Evolutionary conservation across 768 basidiomycete genomes (phyloP).

Genomic region (Imleria badia): DNA sequence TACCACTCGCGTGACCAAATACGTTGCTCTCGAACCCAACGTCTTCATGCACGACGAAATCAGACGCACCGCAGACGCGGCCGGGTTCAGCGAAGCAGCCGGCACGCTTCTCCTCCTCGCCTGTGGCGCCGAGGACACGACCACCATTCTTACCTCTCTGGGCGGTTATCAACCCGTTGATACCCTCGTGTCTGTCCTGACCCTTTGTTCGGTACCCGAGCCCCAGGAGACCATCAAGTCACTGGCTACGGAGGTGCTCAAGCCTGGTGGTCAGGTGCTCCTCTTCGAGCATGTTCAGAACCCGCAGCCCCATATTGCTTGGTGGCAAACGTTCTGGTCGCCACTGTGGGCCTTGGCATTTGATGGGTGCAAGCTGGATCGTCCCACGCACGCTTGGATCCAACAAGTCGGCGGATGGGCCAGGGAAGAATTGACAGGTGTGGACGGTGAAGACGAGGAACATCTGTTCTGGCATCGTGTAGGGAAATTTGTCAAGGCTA

Average conservation of each 20-base stretch:
- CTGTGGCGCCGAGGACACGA: conserved; percentile 61
- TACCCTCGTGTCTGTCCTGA: conserved; percentile 64
- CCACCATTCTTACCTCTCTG: conserved; percentile 44
- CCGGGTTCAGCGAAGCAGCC: conserved; percentile 52
- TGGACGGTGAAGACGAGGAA: conserved; percentile 55
- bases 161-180: conserved; percentile 44
- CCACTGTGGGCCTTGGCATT: conserved; percentile 62
- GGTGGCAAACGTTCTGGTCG: conserved; percentile 76
- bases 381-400: conserved; percentile 51
- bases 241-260: conserved; percentile 53
- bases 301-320: conserved; percentile 49
- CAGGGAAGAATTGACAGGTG: conserved; percentile 44
- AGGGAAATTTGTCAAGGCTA: conserved; percentile 55
- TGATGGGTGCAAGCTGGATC: conserved; percentile 65
- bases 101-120: conserved; percentile 58
- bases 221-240: conserved; percentile 48
- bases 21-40: conserved; percentile 76
- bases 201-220: conserved; percentile 62
- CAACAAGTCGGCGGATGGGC: conserved; percentile 49
- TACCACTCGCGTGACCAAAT: conserved; percentile 50
- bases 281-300: conserved; percentile 73
- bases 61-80: conserved; percentile 44
- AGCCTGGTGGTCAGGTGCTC: conserved; percentile 62
- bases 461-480: conserved; percentile 58
- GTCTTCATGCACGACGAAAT: conserved; percentile 58